phyloP scores from a whole-genome alignment of 495 filamentous ascomycete genomes.

The Monascus purpureus region DNA sequence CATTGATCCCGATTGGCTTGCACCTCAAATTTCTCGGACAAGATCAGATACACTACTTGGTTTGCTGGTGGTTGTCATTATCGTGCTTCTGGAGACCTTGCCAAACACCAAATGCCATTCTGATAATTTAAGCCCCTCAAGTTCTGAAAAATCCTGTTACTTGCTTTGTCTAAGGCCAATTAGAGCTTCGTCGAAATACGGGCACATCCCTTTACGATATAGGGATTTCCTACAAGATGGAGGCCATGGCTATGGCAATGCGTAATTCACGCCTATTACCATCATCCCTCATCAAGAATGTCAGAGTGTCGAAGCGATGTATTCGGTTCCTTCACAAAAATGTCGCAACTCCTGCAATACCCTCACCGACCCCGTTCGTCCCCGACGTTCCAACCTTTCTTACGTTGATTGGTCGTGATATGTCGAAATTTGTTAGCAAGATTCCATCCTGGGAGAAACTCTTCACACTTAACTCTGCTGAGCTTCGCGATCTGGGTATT shows the following conservation, averaged over 20 bases:
- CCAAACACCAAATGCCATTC: too few relatives aligned
- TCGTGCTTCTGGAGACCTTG: too few relatives aligned
- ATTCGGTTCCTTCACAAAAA: conserved; percentile 22
- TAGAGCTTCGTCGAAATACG: too few relatives aligned
- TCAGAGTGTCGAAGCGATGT: conserved; percentile 15
- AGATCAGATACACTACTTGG: neutral
- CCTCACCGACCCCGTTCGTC: conserved; percentile 65
- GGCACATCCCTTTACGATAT: too few relatives aligned
- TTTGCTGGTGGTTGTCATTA: too few relatives aligned
- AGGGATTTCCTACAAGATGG: too few relatives aligned
- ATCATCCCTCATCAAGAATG: conserved; percentile 12
- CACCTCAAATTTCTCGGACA: conserved; percentile 22
- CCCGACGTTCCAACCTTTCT: conserved; percentile 88
- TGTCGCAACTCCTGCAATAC: conserved; percentile 28
- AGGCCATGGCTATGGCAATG: too few relatives aligned
- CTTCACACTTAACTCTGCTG: conserved; percentile 59
- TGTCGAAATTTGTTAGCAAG: conserved; percentile 63
- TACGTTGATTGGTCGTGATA: conserved; percentile 74
- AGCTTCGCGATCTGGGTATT: conserved; percentile 71
- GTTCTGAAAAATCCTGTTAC: too few relatives aligned
- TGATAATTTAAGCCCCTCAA: too few relatives aligned
- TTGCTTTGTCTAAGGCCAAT: too few relatives aligned
- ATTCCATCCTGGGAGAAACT: conserved; percentile 80
- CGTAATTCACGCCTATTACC: conserved; percentile 17
- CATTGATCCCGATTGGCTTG: conserved; percentile 16